These are phyloP conservation scores for Neurospora pannonica DNA, from an alignment of 495 filamentous ascomycete species.

Conservation along the genomic window DNA sequence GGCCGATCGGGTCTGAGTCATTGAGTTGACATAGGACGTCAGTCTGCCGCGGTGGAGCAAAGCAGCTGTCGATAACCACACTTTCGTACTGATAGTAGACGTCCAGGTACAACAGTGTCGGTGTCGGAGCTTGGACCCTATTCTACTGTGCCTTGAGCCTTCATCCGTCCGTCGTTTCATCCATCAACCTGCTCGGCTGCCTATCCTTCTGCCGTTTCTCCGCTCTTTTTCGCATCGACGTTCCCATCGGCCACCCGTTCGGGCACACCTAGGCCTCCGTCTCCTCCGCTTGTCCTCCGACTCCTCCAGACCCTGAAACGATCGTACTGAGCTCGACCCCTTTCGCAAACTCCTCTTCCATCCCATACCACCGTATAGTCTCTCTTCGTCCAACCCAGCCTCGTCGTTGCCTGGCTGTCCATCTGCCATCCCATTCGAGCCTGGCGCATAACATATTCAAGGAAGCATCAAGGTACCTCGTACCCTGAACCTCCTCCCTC, in stretches of 20 bases:
- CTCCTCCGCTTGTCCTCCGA: neutral
- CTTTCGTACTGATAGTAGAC: neutral
- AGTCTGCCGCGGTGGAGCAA: conserved; percentile 21
- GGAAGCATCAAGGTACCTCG: neutral
- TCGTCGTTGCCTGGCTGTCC: neutral
- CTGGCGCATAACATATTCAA: neutral
- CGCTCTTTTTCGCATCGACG: neutral
- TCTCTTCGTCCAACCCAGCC: neutral
- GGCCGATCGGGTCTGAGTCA: conserved; percentile 27
- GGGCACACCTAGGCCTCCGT: neutral
- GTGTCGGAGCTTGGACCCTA: conserved; percentile 2
- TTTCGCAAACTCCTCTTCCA: neutral
- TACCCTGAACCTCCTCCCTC: neutral
- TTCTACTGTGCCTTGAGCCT: neutral
- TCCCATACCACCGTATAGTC: neutral
- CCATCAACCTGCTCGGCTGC: conserved; percentile 1
- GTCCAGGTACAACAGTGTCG: conserved; percentile 1
- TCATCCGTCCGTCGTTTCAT: neutral
- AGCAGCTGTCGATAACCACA: conserved; percentile 1
- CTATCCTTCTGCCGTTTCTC: neutral
- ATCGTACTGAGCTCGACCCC: neutral
- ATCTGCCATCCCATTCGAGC: neutral
- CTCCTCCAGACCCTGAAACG: neutral
- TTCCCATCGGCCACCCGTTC: neutral
- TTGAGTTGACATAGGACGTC: conserved; percentile 31